Evolutionary conservation across 1,139 yeast species (phyloP).

Genomic region (Scheffersomyces illinoinensis): DNA sequence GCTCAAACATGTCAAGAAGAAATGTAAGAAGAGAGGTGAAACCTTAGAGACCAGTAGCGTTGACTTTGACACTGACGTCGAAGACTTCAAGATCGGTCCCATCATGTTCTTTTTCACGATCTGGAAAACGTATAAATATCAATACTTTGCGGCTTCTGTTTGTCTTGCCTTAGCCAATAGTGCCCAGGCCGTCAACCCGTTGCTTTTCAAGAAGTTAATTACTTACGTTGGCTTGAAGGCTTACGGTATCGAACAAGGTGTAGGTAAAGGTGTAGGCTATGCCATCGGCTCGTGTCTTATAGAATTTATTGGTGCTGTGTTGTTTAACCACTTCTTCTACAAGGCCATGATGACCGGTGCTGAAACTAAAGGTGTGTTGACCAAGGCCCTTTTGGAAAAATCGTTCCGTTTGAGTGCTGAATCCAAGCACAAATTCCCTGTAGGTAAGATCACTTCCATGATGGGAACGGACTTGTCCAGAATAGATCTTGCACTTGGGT

Average conservation of each 20-base stretch:
- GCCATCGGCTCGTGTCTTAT: conserved; percentile 31
- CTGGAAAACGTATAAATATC: conserved; percentile 52
- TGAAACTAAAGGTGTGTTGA: conserved; percentile 63
- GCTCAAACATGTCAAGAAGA: conserved; percentile 14
- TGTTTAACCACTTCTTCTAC: conserved; percentile 32
- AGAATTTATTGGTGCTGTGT: conserved; percentile 20
- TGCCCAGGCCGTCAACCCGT: conserved; percentile 52
- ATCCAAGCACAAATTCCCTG: conserved; percentile 59
- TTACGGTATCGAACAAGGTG: conserved; percentile 13
- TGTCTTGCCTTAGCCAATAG: conserved; percentile 44
- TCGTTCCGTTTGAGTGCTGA: conserved; percentile 61
- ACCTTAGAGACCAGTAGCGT: conserved; percentile 15
- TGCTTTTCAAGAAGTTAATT: conserved; percentile 41
- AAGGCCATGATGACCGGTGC: conserved; percentile 53
- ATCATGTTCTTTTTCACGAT: conserved; percentile 15
- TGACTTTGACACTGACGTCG: conserved; percentile 24
- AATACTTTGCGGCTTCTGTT: conserved; percentile 47
- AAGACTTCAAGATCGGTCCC: conserved; percentile 21
- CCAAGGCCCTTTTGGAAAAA: conserved; percentile 66
- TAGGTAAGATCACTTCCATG: conserved; percentile 65
- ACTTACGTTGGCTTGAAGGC: conserved; percentile 33
- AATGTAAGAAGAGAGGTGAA: conserved; percentile 23
- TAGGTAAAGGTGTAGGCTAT: conserved; percentile 39
- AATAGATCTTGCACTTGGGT: conserved; percentile 36
- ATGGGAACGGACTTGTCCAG: conserved; percentile 40